Evolutionary conservation across 2,329 filamentous ascomycete species (phyloP).

Genomic region (Botrytis medusae): DNA sequence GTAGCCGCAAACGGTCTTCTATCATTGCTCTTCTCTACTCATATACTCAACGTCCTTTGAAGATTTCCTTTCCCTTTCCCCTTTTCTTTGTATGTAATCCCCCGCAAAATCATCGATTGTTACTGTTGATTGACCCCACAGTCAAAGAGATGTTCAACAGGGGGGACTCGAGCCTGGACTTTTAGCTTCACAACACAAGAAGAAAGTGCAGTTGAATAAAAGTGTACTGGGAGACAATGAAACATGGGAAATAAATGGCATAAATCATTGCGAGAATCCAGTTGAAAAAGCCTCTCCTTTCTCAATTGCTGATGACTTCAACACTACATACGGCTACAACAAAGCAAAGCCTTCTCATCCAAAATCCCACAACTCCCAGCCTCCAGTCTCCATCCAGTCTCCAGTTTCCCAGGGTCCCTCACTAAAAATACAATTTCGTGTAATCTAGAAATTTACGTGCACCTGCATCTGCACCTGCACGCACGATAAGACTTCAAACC

Average conservation of each 20-base stretch:
- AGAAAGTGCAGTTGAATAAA: conserved; percentile 7
- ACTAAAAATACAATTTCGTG: conserved; percentile 20
- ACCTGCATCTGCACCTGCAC: conserved; percentile 13
- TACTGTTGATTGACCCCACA: conserved; percentile 3
- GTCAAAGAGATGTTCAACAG: conserved; percentile 15
- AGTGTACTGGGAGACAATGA: conserved; percentile 8
- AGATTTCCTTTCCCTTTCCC: background rate
- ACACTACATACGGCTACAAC: background rate
- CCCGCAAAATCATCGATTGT: background rate
- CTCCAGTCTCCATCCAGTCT: background rate
- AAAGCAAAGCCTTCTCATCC: conserved; percentile 1
- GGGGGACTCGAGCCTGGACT: conserved; percentile 14
- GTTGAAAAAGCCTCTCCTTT: background rate
- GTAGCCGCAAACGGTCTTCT: background rate
- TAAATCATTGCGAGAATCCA: conserved; percentile 5
- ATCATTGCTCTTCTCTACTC: background rate
- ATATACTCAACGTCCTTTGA: background rate
- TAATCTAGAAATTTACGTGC: conserved; percentile 21
- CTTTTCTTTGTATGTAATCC: background rate
- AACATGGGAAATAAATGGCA: conserved; percentile 9
- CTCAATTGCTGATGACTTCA: background rate
- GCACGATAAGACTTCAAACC: conserved; percentile 22
- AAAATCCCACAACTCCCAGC: background rate
- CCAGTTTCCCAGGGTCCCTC: background rate
- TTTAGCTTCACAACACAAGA: background rate